Base-by-base conservation (phyloP, 257 asterid species). In the Nicotiana otophora region DNA sequence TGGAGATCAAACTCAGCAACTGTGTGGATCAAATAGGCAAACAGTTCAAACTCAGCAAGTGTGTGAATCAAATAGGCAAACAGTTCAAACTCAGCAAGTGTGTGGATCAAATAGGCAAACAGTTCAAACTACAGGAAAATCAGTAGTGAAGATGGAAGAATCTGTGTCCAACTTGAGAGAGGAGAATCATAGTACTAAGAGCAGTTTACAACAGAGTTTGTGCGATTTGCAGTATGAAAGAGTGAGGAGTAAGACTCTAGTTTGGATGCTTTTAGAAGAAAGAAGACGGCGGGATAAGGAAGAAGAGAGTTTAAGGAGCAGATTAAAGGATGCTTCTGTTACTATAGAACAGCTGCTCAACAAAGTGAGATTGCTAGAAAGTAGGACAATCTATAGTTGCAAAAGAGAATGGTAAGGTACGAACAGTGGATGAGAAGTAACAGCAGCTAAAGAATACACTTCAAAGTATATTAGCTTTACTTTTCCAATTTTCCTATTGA, bases 301-400 rank as follows among this genome's bases (percentile, higher is more conserved):
- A 77, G 96, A 91, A 85, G 87, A 88, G 62, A 74, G 53, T 31
- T 17, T 92, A 92, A 91, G 91, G 81, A 77, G 16, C 58, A 87
- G 78, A 64, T 51, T 87, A 63, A 82, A 68, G 93, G 93, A 84
- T 20, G 94, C 93, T 82, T 84, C 92, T 65, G 89, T 82, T 12
- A 87, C 88, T 51, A 91, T 91, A 54, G 70, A 86, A 84, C 85
- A 78, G 10, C 88, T 94, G 85, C 84, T 91, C 42, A 30, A 69
- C 12, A 90, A 91, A 88, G 83, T 92, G 82, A 87, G 82, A 85
- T 51, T 3, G 33, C 82, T 88, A 31, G 92, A 88, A 82, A 84
- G 79, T 63, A 57, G 75, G 65, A 39, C 67, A 23, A 77, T 30
- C n/a, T 60, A 48, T 64, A 58, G 28, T 57, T 58, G 81, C 85